Evolutionary conservation across 768 basidiomycete species (phyloP).

Genomic region (Gloeopeniophorella convolvens): DNA sequence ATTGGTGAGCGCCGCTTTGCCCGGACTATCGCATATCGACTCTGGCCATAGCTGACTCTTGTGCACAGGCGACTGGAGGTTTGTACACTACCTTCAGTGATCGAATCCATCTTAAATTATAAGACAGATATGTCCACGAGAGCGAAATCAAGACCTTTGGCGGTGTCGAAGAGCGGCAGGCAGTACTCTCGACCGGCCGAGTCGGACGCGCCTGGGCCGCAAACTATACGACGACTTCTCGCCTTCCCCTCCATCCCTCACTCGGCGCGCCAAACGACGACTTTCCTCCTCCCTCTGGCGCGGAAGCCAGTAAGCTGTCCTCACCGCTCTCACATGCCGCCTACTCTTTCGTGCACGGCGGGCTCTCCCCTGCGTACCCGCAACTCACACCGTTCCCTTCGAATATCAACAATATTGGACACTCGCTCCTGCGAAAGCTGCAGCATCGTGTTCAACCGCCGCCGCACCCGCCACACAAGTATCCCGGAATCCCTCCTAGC

Average conservation of each 20-base stretch:
- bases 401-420: slow-evolving; percentile 70
- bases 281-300: slow-evolving; percentile 39
- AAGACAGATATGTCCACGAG: slow-evolving; percentile 71
- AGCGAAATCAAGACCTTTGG: slow-evolving; percentile 83
- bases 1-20: slow-evolving; percentile 43
- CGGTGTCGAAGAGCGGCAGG: slow-evolving; percentile 59
- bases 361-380: slow-evolving; percentile 71
- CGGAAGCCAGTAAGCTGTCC: slow-evolving; percentile 21
- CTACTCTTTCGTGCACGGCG: slow-evolving; percentile 91
- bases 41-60: slow-evolving; percentile 11
- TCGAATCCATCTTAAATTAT: background rate
- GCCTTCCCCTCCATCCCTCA: slow-evolving; percentile 71
- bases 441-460: slow-evolving; percentile 60
- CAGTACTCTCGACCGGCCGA: slow-evolving; percentile 65
- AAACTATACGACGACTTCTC: slow-evolving; percentile 78
- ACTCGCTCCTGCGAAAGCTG: slow-evolving; percentile 62
- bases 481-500: slow-evolving; percentile 60
- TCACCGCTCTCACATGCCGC: slow-evolving; percentile 65
- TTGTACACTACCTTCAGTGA: slow-evolving; percentile 15
- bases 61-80: slow-evolving; percentile 78
- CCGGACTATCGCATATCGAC: background rate
- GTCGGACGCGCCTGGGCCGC: slow-evolving; percentile 78
- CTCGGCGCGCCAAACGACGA: slow-evolving; percentile 61
- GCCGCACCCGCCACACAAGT: slow-evolving; percentile 77
- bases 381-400: slow-evolving; percentile 78